Base-by-base conservation (phyloP, 2,329 filamentous ascomycete genomes). In the Botrytis byssoidea region DNA sequence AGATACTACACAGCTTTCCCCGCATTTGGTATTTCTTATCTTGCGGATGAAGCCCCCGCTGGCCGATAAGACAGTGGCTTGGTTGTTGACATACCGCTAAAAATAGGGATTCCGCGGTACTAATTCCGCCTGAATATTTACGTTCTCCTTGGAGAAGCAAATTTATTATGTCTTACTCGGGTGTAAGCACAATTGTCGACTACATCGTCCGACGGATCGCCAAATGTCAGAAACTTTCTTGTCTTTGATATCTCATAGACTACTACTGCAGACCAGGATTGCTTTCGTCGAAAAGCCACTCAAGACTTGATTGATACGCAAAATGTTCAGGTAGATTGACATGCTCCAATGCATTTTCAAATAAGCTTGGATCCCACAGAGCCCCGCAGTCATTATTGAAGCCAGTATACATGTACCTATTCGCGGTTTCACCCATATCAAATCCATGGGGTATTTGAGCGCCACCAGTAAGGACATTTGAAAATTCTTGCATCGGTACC, bases 311-410 rank as follows among this genome's bases (percentile, higher is more conserved):
- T 46, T 66, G 64, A 48, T 66, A 66, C 32, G 44, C 42, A 37
- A n/a, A 37, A 25, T 66, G 42, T 37, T 48, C 42, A 14, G 64
- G 44, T 5, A 48, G 64, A 48, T 48, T 66, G 44, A 66, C 29
- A 66, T 66, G 64, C 44, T 66, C 64, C 29, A 66, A 40, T 9
- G 64, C 44, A n/a, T 66, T 66, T n/a, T 48, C 64, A 48, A 66
- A 66, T 6, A 66, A n/a, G 20, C 64, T 25, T 66, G 44, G 44
- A 35, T 66, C 64, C 64, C 64, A 66, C 32, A 48, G 12, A 48
- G 42, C 20, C 29, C 44, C 64, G 4, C 10, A 35, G 44, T 66
- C 64, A 37, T 48, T 37, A 10, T 37, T 35, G 25, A 37, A 66
- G 35, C 44, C 29, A 35, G 42, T 25, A 40, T 35, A 8, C 14